phyloP scores from a whole-genome alignment of 495 filamentous ascomycete genomes.

The Aspergillus conjunctus region DNA sequence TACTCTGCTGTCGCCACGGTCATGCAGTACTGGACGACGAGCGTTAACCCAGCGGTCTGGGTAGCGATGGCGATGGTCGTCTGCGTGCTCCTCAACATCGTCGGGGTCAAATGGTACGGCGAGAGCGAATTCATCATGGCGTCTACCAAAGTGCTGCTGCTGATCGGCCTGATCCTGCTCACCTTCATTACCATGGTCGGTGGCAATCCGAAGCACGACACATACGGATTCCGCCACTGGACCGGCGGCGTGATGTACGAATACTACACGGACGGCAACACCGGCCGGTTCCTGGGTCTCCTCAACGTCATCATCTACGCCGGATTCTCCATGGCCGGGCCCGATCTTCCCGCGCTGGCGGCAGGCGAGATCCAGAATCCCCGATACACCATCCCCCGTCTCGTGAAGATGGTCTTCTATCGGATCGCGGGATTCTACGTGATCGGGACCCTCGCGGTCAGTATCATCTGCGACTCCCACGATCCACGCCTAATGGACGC shows the following conservation, averaged over 20 bases:
- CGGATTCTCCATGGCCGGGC: conserved; percentile 54
- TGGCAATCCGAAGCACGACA: conserved; percentile 61
- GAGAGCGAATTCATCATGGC: conserved; percentile 76
- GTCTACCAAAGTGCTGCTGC: conserved; percentile 72
- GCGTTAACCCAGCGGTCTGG: conserved; percentile 58
- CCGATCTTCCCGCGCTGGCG: conserved; percentile 74
- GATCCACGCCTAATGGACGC: conserved; percentile 58
- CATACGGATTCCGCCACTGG: conserved; percentile 73
- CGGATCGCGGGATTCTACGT: conserved; percentile 82
- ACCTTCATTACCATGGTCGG: conserved; percentile 71
- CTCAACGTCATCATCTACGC: conserved; percentile 49
- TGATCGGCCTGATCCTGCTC: conserved; percentile 68
- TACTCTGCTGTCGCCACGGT: conserved; percentile 69
- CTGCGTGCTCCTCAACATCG: conserved; percentile 65
- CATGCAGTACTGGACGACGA: conserved; percentile 67
- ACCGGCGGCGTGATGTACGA: conserved; percentile 40
- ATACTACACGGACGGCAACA: conserved; percentile 34
- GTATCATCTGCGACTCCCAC: conserved; percentile 49
- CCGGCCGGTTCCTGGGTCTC: conserved; percentile 45
- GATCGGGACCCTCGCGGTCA: conserved; percentile 54
- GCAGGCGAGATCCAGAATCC: conserved; percentile 81
- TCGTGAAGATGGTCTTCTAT: conserved; percentile 78
- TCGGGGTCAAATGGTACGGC: conserved; percentile 69
- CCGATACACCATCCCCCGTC: conserved; percentile 71
- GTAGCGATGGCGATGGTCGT: conserved; percentile 71